These are phyloP conservation scores for Blastobotrys americana DNA, from an alignment of 805 yeast genomes.

Conservation along the genomic window DNA sequence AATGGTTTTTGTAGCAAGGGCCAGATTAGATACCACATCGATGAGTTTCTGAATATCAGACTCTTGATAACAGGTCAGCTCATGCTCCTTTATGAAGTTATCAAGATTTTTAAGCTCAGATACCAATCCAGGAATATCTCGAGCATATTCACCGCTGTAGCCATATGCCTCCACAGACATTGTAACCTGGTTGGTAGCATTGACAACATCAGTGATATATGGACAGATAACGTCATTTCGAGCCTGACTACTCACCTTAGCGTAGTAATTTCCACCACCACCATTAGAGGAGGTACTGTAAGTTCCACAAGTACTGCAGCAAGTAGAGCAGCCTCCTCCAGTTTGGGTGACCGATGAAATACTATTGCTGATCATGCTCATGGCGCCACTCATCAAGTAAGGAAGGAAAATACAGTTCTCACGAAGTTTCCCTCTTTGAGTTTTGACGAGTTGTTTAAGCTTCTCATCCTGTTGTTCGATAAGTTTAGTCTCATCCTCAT, in stretches of 20 bases:
- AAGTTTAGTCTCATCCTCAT: not conserved
- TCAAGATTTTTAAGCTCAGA: not conserved
- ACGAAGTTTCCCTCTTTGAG: not conserved
- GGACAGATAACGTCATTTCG: not conserved
- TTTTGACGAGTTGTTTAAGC: not conserved
- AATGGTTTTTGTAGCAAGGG: not conserved
- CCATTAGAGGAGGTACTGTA: not conserved
- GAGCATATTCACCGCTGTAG: not conserved
- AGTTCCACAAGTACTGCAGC: not conserved
- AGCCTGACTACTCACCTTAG: not conserved
- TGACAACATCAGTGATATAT: not conserved
- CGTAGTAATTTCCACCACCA: not conserved
- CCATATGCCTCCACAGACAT: not conserved
- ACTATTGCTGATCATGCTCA: not conserved
- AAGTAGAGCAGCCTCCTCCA: not conserved
- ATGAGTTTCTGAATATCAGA: not conserved
- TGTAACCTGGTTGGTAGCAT: not conserved
- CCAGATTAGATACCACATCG: not conserved
- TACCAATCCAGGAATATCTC: not conserved
- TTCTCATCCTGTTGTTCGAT: not conserved
- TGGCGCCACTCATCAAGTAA: not conserved
- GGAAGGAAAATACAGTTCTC: not conserved
- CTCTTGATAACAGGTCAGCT: not conserved
- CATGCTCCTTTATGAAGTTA: not conserved
- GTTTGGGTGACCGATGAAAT: not conserved